Percentiles rank a stretch among this genome's conserved stretches.
phyloP scores from a whole-genome alignment of 2,329 filamentous ascomycete species.

The Fusarium sp. region DNA sequence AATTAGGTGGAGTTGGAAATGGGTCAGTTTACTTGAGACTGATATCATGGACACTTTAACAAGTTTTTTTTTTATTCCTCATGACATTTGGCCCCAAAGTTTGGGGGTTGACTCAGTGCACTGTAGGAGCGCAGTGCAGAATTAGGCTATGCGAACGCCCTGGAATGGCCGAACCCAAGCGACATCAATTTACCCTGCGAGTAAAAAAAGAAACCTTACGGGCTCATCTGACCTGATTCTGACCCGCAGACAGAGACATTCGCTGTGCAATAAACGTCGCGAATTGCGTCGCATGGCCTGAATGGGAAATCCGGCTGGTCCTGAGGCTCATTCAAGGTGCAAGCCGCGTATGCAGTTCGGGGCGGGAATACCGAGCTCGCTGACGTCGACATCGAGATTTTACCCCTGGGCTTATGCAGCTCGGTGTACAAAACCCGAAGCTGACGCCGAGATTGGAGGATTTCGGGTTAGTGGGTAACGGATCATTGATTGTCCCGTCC shows the following conservation, averaged over 20 bases:
- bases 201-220: background rate
- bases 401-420: conserved; percentile 20
- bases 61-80: conserved; percentile 12
- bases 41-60: conserved; percentile 30
- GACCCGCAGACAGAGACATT: conserved; percentile 16
- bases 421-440: background rate
- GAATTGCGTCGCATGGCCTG: conserved; percentile 14
- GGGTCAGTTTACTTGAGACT: conserved; percentile 16
- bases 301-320: conserved; percentile 27
- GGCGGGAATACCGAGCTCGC: background rate
- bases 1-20: conserved; percentile 31
- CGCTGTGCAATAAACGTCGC: conserved; percentile 22
- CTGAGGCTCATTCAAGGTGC: conserved; percentile 23
- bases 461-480: background rate
- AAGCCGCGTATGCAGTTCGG: conserved; percentile 17
- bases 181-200: background rate
- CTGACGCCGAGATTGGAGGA: background rate
- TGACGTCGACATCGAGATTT: conserved; percentile 14
- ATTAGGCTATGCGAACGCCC: conserved; percentile 23
- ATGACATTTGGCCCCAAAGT: background rate
- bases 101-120: conserved; percentile 19
- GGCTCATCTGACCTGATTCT: conserved; percentile 7
- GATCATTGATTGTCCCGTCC: background rate
- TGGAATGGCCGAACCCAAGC: background rate
- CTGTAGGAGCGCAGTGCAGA: background rate